phyloP scores from a whole-genome alignment of 2,329 filamentous ascomycete genomes.

The Harringtonia aguacate region DNA sequence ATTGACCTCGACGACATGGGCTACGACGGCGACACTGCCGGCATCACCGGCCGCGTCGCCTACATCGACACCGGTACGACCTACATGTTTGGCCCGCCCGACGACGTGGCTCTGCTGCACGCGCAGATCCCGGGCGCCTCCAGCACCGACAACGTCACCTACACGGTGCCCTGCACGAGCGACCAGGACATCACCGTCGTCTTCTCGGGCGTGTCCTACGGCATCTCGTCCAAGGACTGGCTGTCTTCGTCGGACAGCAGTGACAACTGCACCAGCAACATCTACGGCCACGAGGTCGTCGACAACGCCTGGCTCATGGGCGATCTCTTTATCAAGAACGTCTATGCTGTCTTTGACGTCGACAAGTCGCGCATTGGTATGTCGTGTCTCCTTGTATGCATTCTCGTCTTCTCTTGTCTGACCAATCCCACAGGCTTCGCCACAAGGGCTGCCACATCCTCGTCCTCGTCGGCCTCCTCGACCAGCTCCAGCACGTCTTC shows the following conservation, averaged over 20 bases:
- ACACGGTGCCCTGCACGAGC: constrained; percentile 62
- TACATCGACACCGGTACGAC: constrained; percentile 82
- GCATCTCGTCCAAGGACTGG: constrained; percentile 62
- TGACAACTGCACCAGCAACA: constrained; percentile 54
- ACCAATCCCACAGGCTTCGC: constrained; percentile 8
- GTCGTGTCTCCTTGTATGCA: constrained; percentile 11
- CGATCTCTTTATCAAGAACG: constrained; percentile 80
- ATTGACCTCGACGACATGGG: constrained; percentile 57
- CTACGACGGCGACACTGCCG: constrained; percentile 46
- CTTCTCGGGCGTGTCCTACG: constrained; percentile 58
- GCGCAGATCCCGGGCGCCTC: constrained; percentile 51
- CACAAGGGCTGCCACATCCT: not conserved
- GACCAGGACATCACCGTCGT: constrained; percentile 48
- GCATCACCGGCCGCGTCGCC: constrained; percentile 45
- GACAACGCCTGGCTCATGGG: constrained; percentile 66
- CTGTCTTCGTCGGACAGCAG: constrained; percentile 34
- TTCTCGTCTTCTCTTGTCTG: not conserved
- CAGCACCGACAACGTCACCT: constrained; percentile 46
- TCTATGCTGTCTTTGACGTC: constrained; percentile 76
- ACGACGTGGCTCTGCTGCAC: constrained; percentile 59
- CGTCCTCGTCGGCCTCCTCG: not conserved
- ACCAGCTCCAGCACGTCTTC: not conserved
- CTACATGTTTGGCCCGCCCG: constrained; percentile 61
- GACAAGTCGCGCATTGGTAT: constrained; percentile 55
- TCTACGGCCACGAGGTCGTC: constrained; percentile 62